phyloP scores from a whole-genome alignment of 495 filamentous ascomycete species.

The Glonium stellatum region DNA sequence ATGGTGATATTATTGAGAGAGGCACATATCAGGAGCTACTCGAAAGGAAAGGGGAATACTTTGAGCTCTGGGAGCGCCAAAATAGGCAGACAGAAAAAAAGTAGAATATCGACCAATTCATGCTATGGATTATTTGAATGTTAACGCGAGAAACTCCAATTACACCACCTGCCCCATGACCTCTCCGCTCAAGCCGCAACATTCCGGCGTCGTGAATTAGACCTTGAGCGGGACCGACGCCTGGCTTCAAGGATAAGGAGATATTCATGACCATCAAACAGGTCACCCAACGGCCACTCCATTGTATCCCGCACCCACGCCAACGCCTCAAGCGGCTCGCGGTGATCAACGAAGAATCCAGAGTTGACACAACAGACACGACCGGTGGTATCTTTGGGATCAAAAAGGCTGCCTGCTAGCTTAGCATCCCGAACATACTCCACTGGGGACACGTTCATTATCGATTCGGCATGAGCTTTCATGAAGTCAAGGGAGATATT shows the following conservation, averaged over 20 bases:
- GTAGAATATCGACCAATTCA: neutral
- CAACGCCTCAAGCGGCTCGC: conserved; percentile 34
- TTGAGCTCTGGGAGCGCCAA: neutral
- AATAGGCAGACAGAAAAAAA: neutral
- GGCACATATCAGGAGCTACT: neutral
- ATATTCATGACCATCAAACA: conserved; percentile 38
- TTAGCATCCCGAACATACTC: conserved; percentile 34
- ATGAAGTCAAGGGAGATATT: conserved; percentile 26
- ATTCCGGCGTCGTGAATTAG: conserved; percentile 13
- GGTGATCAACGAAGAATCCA: conserved; percentile 36
- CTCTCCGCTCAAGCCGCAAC: conserved; percentile 8
- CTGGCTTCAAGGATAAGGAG: conserved; percentile 27
- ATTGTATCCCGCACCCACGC: conserved; percentile 22
- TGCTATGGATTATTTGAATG: no score
- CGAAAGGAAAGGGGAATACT: neutral
- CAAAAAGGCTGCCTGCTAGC: conserved; percentile 31
- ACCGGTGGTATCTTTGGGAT: conserved; percentile 21
- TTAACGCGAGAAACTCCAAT: no score
- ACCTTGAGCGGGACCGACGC: conserved; percentile 20
- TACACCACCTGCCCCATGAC: no score
- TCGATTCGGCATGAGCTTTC: conserved; percentile 19
- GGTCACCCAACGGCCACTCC: conserved; percentile 36
- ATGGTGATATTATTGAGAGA: neutral
- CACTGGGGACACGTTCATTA: conserved; percentile 35
- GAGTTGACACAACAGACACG: conserved; percentile 33